Conservation (phyloP, 2,329 filamentous ascomycete genomes). For the Verticillium klebahnii region DNA sequence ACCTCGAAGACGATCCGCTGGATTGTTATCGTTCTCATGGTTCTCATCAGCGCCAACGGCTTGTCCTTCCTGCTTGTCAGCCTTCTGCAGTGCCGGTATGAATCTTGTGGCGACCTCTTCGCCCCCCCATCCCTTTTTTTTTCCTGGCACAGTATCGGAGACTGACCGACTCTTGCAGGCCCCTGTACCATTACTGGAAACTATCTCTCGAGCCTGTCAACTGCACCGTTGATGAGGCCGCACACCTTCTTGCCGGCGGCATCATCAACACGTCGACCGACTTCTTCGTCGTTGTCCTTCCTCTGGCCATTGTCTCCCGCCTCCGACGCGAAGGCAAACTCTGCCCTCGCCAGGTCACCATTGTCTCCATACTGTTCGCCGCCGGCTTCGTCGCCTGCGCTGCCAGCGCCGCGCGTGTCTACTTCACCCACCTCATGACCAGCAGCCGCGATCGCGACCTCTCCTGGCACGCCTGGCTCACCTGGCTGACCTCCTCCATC, state of each 20-base stretch:
- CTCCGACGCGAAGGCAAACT: conserved; percentile 30
- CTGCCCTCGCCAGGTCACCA: conserved; percentile 38
- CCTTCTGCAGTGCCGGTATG: conserved; percentile 33
- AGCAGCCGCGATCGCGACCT: conserved; percentile 22
- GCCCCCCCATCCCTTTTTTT: not conserved
- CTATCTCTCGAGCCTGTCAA: conserved; percentile 25
- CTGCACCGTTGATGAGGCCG: conserved; percentile 41
- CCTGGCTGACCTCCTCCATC: conserved; percentile 22
- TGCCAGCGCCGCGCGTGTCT: conserved; percentile 31
- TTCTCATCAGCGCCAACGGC: conserved; percentile 23
- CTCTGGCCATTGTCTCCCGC: conserved; percentile 39
- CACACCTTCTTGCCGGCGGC: conserved; percentile 48
- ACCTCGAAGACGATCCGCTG: conserved; percentile 22
- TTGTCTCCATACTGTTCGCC: conserved; percentile 42
- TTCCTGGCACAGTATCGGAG: not conserved
- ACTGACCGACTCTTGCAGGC: conserved; percentile 19
- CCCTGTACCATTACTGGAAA: conserved; percentile 32
- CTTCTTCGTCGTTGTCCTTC: conserved; percentile 48
- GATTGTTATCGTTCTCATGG: conserved; percentile 22
- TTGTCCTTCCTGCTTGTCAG: conserved; percentile 24
- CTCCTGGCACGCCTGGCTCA: conserved; percentile 29
- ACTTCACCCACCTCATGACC: conserved; percentile 25
- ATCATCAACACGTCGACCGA: conserved; percentile 58
- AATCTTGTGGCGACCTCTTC: conserved; percentile 1
- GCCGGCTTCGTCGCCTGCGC: conserved; percentile 42